These are phyloP conservation scores for Coprinopsis sp. DNA, from an alignment of 768 basidiomycete species.

Conservation along the genomic window DNA sequence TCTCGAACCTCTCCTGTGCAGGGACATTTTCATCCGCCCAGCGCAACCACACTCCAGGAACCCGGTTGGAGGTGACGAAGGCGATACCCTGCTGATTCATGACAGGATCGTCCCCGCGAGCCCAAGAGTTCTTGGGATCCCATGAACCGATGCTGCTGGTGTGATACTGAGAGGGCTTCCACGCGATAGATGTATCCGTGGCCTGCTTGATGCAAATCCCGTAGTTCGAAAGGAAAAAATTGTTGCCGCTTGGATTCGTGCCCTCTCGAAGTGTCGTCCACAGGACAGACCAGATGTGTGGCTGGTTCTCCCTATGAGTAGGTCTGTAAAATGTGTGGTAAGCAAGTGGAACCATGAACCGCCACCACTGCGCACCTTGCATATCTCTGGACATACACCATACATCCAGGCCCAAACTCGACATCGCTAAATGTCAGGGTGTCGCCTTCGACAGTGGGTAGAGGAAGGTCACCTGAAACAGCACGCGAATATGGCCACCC, in stretches of 20 bases:
- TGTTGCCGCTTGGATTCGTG: not conserved
- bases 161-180: not conserved
- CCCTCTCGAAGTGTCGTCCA: not conserved
- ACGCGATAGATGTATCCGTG: not conserved
- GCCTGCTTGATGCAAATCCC: not conserved
- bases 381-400: not conserved
- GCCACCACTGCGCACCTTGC: too few relatives aligned
- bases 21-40: too few relatives aligned
- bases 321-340: too few relatives aligned
- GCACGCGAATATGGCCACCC: not conserved
- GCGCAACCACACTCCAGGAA: too few relatives aligned
- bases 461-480: not conserved
- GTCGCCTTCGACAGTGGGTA: not conserved
- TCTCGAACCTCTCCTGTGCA: too few relatives aligned
- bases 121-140: not conserved
- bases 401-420: not conserved
- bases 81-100: not conserved
- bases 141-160: not conserved
- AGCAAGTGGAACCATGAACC: too few relatives aligned
- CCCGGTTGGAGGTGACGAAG: not conserved
- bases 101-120: not conserved
- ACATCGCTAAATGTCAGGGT: not conserved
- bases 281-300: not conserved
- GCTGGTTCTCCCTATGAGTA: not conserved
- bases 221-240: not conserved